Evolutionary conservation across 257 asterid genomes (phyloP).

Genomic region (Eucommia ulmoides): DNA sequence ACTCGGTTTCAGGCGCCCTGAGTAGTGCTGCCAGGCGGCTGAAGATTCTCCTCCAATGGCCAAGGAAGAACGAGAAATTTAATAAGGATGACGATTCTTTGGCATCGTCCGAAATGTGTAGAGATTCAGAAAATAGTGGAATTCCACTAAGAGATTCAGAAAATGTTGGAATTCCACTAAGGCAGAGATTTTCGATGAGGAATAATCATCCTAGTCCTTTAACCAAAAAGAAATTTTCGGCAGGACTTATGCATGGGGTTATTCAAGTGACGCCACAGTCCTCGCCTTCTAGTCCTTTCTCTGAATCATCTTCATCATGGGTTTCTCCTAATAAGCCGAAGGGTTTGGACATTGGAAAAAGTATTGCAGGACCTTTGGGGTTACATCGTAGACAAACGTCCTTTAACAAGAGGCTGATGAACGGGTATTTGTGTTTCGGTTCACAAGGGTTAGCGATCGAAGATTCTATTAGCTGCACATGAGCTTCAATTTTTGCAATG

Average conservation of each 20-base stretch:
- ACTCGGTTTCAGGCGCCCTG: conserved; percentile 14
- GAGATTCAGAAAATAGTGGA: conserved; percentile 26
- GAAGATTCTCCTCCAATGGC: conserved; percentile 38
- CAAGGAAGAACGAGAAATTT: conserved; percentile 20
- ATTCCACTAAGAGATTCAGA: conserved; percentile 40
- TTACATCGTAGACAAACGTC: conserved; percentile 31
- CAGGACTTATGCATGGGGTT: conserved; percentile 46
- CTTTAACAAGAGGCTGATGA: conserved; percentile 47
- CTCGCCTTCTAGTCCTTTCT: conserved; percentile 38
- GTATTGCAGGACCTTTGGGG: conserved; percentile 12
- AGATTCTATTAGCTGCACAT: conserved; percentile 12
- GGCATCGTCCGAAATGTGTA: conserved; percentile 13
- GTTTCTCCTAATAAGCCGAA: conserved; percentile 20
- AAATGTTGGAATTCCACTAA: conserved; percentile 38
- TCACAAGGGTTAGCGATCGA: conserved; percentile 52
- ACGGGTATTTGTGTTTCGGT: conserved; percentile 63
- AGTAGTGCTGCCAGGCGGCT: conserved; percentile 34
- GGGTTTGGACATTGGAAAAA: conserved; percentile 6
- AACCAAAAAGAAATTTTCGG: conserved; percentile 43
- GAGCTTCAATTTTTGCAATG: too few species aligned
- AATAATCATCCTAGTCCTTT: conserved; percentile 42
- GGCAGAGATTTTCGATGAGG: conserved; percentile 43
- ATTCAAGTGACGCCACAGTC: conserved; percentile 40
- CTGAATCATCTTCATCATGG: conserved; percentile 56
- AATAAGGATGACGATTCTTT: conserved; percentile 32